Conservation (phyloP, 805 yeast genomes). For the Lipomyces spencermartinsiae region DNA sequence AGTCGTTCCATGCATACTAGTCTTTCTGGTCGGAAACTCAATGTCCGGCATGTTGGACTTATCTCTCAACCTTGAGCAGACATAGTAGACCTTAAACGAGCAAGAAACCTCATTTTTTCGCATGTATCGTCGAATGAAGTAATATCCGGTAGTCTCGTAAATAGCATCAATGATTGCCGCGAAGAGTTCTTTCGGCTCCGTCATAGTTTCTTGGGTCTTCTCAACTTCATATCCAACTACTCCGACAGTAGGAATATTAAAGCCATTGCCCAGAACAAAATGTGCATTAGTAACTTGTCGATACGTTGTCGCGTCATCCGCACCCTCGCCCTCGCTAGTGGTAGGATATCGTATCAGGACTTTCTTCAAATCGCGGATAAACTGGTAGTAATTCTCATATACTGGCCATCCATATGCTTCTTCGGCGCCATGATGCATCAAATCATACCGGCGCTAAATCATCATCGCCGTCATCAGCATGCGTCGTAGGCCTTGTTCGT, state of each 20-base stretch:
- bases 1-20: too few relatives aligned
- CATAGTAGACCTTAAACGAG: conserved; percentile 25
- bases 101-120: conserved; percentile 9
- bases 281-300: conserved; percentile 17
- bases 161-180: conserved; percentile 23
- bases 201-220: background rate
- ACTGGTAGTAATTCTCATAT: conserved; percentile 21
- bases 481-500: too few relatives aligned
- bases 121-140: conserved; percentile 21
- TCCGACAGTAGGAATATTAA: conserved; percentile 15
- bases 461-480: too few relatives aligned
- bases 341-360: conserved; percentile 14
- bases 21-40: too few relatives aligned
- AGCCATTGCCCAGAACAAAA: conserved; percentile 8
- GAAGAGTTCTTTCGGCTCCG: conserved; percentile 23
- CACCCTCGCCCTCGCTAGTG: too few relatives aligned
- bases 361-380: conserved; percentile 22
- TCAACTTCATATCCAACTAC: conserved; percentile 4
- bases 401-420: background rate
- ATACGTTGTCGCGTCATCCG: background rate
- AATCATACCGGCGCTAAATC: too few relatives aligned
- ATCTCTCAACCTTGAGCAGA: conserved; percentile 23
- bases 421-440: too few relatives aligned
- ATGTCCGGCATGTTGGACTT: too few relatives aligned
- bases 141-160: conserved; percentile 23